Base-by-base conservation (phyloP, 2,329 filamentous ascomycete genomes). In the Plectosphaerella sp. region DNA sequence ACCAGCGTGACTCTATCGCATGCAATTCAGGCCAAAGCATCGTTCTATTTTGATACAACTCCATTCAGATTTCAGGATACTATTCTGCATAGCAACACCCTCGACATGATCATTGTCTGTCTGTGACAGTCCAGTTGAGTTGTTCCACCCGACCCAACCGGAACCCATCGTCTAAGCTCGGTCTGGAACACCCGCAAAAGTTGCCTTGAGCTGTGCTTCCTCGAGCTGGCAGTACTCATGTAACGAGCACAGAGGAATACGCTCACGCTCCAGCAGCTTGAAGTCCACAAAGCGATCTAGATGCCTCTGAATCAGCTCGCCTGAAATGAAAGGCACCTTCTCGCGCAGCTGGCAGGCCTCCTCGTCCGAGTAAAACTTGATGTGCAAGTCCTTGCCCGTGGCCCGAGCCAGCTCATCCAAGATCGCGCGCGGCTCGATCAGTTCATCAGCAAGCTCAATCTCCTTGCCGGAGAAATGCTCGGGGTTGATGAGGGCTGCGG, bases 401-500 rank as follows among this genome's bases (percentile, higher is more conserved):
- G 64, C 69, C 15, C 57, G 50, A 0, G 66, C 65, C 7, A 81
- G 57, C 39, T 66, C 61, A 8, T 56, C 57, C 25, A 76, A 45
- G 1, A 78, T 58, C 5, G 72, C 59, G 2, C 67, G 65, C 1
- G 67, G 53, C 0, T 59, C 62, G 25, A 75, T 47, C 43, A 68
- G 58, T 52, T 80, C 72, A 1, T 73, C 71, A 0, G 66, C 72
- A 12, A 78, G 57, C 11, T 60, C 58, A 18, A 81, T 63, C 33
- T 67, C 68, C 53, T 71, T 60, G 16, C 59, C 60, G 28, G 68
- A 47, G 54, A 77, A 81, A 39, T 63, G 65, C 12, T 41, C 55
- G 0, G 74, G 71, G 3, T 77, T 63, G 1, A 71, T 56, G 16
- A 80, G 64, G 0, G 73, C 75, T 1, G 71, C 71, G 7, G 67